Base-by-base conservation (phyloP, 306 rosid genomes). In the Ochetophila trinervis region DNA sequence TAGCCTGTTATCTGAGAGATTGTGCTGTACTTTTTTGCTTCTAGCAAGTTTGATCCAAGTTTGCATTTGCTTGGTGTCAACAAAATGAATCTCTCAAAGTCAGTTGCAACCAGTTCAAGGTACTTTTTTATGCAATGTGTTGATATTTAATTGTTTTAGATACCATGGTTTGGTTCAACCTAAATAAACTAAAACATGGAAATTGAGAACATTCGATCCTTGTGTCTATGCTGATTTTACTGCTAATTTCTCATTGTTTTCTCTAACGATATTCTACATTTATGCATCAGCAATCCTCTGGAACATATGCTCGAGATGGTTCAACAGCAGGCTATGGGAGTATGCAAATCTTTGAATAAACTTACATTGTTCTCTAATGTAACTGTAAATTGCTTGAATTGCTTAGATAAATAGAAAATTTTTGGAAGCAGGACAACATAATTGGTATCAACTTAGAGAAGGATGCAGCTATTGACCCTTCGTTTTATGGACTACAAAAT, bases 51-150 rank as follows among this genome's bases (percentile, higher is more conserved):
- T 52, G 68, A 51, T 32, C 79, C 78, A 37, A 53, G 47, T 34
- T 68, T 74, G 9, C 44, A 17, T 60, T 52, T 53, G 23, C 2
- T 53, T 68, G 66, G 6, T 51, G 75, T 36, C 16, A 69, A 64
- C 19, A 50, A 74, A 68, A 15, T 10, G 56, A 58, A 40, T 35
- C 53, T 75, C 66, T 14, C 49, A 24, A 23, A 24, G 30, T 55
- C 72, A 5, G 47, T 59, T 20, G 62, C 67, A 42, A 47, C 32
- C 53, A 60, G 62, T 76, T 80, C 81, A 76, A 80, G 70, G 87
- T 79, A 73, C 60, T 54, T 56, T 10, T 8, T n/a, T 53, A 21
- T 8, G 18, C 15, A 8, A 5, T 16, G 17, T n/a, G 22, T 51
- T 12, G 6, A n/a, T n/a, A n/a, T n/a, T n/a, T n/a, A n/a, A n/a